Evolutionary conservation across 495 filamentous ascomycete genomes (phyloP).

Genomic region (Podospora pseudopauciseta): DNA sequence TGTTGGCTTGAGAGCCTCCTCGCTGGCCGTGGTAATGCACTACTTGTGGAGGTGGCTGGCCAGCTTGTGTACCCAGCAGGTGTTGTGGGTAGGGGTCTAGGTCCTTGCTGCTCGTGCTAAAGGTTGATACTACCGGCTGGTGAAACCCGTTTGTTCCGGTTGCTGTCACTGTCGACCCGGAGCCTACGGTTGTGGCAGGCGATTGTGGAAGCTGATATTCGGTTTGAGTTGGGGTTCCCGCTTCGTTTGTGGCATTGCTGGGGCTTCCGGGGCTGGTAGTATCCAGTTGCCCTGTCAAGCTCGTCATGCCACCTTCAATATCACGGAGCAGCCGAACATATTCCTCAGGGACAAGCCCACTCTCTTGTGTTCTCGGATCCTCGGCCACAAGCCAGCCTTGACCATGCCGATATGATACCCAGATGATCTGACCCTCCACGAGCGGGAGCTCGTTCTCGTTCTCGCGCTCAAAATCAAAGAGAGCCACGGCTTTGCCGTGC

Average conservation of each 20-base stretch:
- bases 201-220: constrained; percentile 46
- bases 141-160: constrained; percentile 50
- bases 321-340: constrained; percentile 92
- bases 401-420: constrained; percentile 91
- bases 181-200: constrained; percentile 42
- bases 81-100: constrained; percentile 68
- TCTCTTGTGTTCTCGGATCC: constrained; percentile 82
- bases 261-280: constrained; percentile 43
- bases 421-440: constrained; percentile 91
- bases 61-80: constrained; percentile 53
- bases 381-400: constrained; percentile 97
- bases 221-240: constrained; percentile 55
- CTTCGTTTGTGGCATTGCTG: constrained; percentile 33
- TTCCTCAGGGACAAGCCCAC: constrained; percentile 91
- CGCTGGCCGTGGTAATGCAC: constrained; percentile 59
- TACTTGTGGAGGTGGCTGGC: constrained; percentile 58
- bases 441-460: constrained; percentile 95
- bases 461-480: constrained; percentile 91
- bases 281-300: constrained; percentile 45
- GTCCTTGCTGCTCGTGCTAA: constrained; percentile 72
- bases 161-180: constrained; percentile 17
- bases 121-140: constrained; percentile 66
- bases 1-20: constrained; percentile 59
- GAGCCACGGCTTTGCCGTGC: constrained; percentile 92
- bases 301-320: constrained; percentile 67